Conservation (phyloP, 2,329 filamentous ascomycete species). For the Arthrobotrys conoides region DNA sequence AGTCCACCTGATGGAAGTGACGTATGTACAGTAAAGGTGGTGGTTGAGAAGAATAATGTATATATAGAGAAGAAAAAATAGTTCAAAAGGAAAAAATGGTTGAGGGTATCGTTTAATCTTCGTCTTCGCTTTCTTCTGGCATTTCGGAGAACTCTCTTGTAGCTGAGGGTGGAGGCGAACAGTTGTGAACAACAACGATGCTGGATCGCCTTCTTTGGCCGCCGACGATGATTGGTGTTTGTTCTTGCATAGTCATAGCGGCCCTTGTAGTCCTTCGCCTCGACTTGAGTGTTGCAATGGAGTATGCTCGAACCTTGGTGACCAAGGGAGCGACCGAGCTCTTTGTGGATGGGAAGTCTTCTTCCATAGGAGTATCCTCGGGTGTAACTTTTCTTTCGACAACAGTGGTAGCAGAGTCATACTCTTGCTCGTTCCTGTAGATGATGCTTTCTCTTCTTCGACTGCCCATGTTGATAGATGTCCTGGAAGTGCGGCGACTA, state of each 20-base stretch:
- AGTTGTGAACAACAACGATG: slow-evolving; percentile 60
- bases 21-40: slow-evolving; percentile 43
- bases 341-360: slow-evolving; percentile 59
- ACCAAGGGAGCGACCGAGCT: slow-evolving; percentile 53
- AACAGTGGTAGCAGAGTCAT: slow-evolving; percentile 55
- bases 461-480: slow-evolving; percentile 45
- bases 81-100: neutral
- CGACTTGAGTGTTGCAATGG: slow-evolving; percentile 48
- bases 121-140: slow-evolving; percentile 59
- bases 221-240: slow-evolving; percentile 49
- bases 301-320: slow-evolving; percentile 57
- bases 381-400: slow-evolving; percentile 44
- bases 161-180: slow-evolving; percentile 36
- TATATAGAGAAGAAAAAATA: slow-evolving; percentile 7
- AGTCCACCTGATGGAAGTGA: slow-evolving; percentile 40
- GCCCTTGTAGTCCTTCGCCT: slow-evolving; percentile 37
- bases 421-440: slow-evolving; percentile 59
- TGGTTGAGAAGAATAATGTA: slow-evolving; percentile 16
- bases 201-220: slow-evolving; percentile 50
- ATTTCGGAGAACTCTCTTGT: slow-evolving; percentile 57
- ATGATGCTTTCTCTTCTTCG: slow-evolving; percentile 59
- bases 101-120: slow-evolving; percentile 40
- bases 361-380: slow-evolving; percentile 50
- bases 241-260: slow-evolving; percentile 50
- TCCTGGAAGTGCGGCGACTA: slow-evolving; percentile 50